Evolutionary conservation across 139 green algal genomes (phyloP), one percentile per base, ranked within the genome.

Genomic region (Micromonas commoda): DNA sequence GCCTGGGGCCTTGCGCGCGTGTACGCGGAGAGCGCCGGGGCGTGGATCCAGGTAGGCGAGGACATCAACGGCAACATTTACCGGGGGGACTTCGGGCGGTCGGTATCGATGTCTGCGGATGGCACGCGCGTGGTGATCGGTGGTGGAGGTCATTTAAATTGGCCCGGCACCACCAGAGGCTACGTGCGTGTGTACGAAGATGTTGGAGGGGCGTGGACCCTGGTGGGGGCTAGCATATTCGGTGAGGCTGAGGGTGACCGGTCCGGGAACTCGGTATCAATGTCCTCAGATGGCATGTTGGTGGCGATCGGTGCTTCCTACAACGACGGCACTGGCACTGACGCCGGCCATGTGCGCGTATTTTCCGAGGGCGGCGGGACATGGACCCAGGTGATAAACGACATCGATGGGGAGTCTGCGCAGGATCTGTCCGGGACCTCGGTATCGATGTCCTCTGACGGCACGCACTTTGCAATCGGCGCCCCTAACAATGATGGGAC

Each of bases 151-250:
- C n/a, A n/a, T n/a, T n/a, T n/a, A n/a, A n/a, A n/a, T n/a, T n/a
- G n/a, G n/a, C n/a, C 9, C 66, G 66, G 28, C 28, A 21, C 66
- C 0, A 21, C 9, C 66, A 16, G 9, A 6, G 66, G 66, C 28
- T 23, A 73, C 66, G 33, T 73, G 66, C 66, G 66, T 29, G 66
- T 73, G 66, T 73, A 73, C 66, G 6, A 45, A 13, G 45, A 24
- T 0, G 66, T 16, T 6, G 28, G 23, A n/a, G 66, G 66, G 5
- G 28, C 31, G 32, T 73, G 66, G 66, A 52, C 66, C 5, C 66
- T 0, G 66, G 9, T 54, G 28, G 66, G 66, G 6, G 33, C 9
- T 5, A 29, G 9, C n/a, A 73, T 73, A 5, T 9, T 21, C 28
- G 28, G 28, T 23, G 66, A 73, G 66, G 66, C 28, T n/a, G 31